These are phyloP conservation scores for Acacia crassicarpa DNA, from an alignment of 306 rosid species.

Conservation along the genomic window DNA sequence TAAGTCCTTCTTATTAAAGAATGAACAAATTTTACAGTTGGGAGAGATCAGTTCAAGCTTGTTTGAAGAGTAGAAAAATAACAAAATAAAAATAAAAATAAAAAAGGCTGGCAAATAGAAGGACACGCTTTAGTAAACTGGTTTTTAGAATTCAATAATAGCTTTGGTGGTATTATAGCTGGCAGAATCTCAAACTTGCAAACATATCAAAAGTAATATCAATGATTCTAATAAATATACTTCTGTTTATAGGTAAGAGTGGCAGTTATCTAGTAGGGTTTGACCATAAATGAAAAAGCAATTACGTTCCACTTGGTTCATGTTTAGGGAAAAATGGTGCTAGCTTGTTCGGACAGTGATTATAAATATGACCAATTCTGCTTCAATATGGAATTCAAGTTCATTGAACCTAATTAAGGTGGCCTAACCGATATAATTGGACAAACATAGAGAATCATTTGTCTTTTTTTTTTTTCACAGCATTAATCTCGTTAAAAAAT, in stretches of 20 bases:
- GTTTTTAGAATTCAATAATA: not conserved
- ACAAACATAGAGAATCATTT: not conserved
- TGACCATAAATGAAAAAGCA: not conserved
- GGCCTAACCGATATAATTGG: not conserved
- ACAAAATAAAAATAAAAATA: not conserved
- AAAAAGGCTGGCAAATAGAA: not conserved
- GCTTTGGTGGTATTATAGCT: not conserved
- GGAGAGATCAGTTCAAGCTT: not conserved
- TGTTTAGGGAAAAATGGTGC: not conserved
- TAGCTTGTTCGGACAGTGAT: not conserved
- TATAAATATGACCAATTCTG: not conserved
- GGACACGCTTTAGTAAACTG: not conserved
- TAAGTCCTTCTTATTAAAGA: not conserved
- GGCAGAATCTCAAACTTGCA: not conserved
- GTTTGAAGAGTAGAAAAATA: not conserved
- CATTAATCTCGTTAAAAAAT: not conserved
- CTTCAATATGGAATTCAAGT: not conserved
- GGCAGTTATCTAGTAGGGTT: not conserved
- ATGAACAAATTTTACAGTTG: not conserved
- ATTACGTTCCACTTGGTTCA: not conserved
- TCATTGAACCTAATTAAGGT: not conserved
- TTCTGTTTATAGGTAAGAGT: not conserved
- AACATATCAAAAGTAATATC: not conserved
- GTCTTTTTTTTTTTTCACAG: not conserved
- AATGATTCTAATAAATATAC: not conserved